These are phyloP conservation scores for Dimargaris xerosporica DNA, from an alignment of 192 early-diverging fungal genomes.

Conservation along the genomic window DNA sequence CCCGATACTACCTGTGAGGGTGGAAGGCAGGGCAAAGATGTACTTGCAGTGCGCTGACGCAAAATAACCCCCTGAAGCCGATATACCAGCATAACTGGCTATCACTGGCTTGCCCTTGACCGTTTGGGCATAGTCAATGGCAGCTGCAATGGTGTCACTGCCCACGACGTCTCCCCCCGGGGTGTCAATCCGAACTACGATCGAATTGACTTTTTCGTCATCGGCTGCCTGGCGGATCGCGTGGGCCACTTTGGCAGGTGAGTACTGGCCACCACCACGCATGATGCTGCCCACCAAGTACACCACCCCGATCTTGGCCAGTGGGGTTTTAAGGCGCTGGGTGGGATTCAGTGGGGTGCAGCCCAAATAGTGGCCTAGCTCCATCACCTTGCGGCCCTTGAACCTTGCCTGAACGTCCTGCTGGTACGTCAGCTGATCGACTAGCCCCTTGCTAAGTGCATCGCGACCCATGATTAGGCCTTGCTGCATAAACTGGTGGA, in stretches of 20 bases:
- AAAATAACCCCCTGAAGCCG: conserved; percentile 43
- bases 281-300: conserved; percentile 41
- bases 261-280: conserved; percentile 25
- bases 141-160: conserved; percentile 47
- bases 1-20: conserved; percentile 60
- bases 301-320: conserved; percentile 42
- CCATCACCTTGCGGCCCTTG: conserved; percentile 17
- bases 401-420: conserved; percentile 25
- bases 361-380: conserved; percentile 11
- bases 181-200: conserved; percentile 57
- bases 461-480: conserved; percentile 36
- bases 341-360: background rate
- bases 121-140: conserved; percentile 34
- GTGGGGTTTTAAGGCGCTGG: background rate
- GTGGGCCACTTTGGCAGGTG: conserved; percentile 28
- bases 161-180: conserved; percentile 52
- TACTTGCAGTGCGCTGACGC: conserved; percentile 32
- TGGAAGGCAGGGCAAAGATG: conserved; percentile 45
- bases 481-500: conserved; percentile 35
- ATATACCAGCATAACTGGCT: conserved; percentile 43
- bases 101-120: conserved; percentile 45
- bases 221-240: conserved; percentile 36
- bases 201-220: conserved; percentile 33
- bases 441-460: conserved; percentile 30
- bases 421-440: conserved; percentile 36